Conservation (phyloP, 305 asterid species). For the Petunia hybrid region DNA sequence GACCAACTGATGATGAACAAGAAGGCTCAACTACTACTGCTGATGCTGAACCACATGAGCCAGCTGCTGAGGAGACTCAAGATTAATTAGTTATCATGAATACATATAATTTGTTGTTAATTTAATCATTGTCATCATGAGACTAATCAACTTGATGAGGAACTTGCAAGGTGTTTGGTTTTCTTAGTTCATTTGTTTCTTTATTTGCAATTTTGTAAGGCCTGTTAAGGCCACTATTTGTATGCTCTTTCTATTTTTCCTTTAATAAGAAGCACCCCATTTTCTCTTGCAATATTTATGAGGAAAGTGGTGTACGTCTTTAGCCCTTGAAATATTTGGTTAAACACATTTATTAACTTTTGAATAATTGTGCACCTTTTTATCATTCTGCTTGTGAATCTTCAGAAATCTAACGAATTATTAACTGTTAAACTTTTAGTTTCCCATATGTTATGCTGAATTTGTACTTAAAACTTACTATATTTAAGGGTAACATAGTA, state of each 20-base stretch:
- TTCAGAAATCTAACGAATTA: no score
- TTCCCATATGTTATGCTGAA: no score
- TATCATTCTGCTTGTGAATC: no score
- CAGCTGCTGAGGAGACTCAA: constrained; percentile 15
- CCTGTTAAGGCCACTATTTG: neutral
- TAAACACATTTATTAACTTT: no score
- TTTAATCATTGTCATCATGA: neutral
- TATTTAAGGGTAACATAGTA: no score
- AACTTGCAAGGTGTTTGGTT: neutral
- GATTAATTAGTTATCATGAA: neutral
- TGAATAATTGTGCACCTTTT: no score
- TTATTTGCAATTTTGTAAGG: neutral
- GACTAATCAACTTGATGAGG: neutral
- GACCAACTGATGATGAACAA: constrained; percentile 3
- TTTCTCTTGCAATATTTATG: no score
- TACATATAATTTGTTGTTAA: neutral
- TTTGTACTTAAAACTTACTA: no score
- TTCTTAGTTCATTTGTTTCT: neutral
- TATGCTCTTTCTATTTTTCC: neutral
- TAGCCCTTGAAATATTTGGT: no score
- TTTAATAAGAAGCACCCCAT: no score
- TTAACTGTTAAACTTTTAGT: no score
- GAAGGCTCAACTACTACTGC: constrained; percentile 9
- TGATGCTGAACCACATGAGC: neutral
- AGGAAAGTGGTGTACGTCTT: no score